Conservation (phyloP, 306 rosid genomes). For the Oemleria cerasiformis region DNA sequence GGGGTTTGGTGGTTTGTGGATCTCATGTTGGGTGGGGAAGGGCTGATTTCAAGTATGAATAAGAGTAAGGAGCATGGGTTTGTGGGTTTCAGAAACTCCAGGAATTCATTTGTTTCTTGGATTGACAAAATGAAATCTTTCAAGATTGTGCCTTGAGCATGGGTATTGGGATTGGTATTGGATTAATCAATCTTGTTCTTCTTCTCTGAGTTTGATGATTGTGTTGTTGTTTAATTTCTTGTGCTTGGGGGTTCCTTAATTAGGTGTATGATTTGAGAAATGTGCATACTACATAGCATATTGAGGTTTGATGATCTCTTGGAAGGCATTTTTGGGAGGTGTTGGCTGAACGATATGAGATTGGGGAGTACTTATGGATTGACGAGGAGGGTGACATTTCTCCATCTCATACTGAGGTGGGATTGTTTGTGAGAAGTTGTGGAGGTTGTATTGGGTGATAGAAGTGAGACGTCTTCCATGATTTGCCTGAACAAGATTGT, state of each 20-base stretch:
- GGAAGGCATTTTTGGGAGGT: too few relatives aligned
- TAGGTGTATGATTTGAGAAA: too few relatives aligned
- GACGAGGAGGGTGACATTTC: too few relatives aligned
- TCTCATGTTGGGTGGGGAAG: neutral
- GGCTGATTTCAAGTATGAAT: constrained; percentile 29
- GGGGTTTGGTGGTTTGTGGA: constrained; percentile 52
- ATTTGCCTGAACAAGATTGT: too few relatives aligned
- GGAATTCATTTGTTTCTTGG: constrained; percentile 40
- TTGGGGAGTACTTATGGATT: too few relatives aligned
- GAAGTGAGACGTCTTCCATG: too few relatives aligned
- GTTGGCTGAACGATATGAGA: too few relatives aligned
- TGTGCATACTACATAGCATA: too few relatives aligned
- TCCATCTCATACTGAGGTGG: too few relatives aligned
- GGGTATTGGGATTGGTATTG: neutral
- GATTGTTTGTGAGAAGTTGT: too few relatives aligned
- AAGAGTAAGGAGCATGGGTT: constrained; percentile 46
- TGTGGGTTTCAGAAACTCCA: constrained; percentile 48
- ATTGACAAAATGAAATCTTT: constrained; percentile 35
- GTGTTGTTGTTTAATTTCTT: neutral
- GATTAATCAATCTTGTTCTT: neutral
- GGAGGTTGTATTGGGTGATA: too few relatives aligned
- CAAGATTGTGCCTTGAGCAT: constrained; percentile 43
- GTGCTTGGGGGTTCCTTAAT: neutral
- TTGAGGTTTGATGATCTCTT: too few relatives aligned
- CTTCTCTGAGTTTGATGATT: neutral